phyloP scores from a whole-genome alignment of 257 asterid genomes.

The Rauvolfia tetraphylla region DNA sequence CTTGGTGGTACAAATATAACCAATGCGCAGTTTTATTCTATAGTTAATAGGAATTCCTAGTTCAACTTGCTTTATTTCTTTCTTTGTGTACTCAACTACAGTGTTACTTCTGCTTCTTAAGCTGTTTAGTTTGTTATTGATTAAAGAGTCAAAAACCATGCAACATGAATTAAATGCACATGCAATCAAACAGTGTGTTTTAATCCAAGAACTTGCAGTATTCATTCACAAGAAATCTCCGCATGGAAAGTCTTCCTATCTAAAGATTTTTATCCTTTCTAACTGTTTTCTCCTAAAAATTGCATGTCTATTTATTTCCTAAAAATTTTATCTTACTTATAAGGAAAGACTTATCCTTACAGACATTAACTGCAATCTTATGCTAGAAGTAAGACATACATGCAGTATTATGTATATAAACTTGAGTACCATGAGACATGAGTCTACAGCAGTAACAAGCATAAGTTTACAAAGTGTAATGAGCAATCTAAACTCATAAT shows the following conservation, averaged over 20 bases:
- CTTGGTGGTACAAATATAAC: background rate
- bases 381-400: background rate
- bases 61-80: background rate
- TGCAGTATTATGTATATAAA: background rate
- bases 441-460: too few species aligned
- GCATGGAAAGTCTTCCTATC: background rate
- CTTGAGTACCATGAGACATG: background rate
- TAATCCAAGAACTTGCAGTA: background rate
- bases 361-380: background rate
- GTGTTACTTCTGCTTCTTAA: background rate
- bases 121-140: background rate
- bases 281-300: background rate
- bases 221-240: background rate
- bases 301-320: background rate
- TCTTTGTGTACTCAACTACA: background rate
- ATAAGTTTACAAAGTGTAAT: background rate
- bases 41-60: background rate
- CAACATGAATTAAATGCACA: background rate
- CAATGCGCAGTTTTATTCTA: background rate
- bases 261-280: background rate
- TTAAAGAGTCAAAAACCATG: background rate
- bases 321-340: background rate
- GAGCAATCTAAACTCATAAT: background rate
- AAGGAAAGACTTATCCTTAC: background rate
- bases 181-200: background rate